A percentile compares a stretch with the other conserved stretches of the same genome.
Evolutionary conservation across 2,329 filamentous ascomycete species (phyloP).

Genomic region (Cercospora beticola): DNA sequence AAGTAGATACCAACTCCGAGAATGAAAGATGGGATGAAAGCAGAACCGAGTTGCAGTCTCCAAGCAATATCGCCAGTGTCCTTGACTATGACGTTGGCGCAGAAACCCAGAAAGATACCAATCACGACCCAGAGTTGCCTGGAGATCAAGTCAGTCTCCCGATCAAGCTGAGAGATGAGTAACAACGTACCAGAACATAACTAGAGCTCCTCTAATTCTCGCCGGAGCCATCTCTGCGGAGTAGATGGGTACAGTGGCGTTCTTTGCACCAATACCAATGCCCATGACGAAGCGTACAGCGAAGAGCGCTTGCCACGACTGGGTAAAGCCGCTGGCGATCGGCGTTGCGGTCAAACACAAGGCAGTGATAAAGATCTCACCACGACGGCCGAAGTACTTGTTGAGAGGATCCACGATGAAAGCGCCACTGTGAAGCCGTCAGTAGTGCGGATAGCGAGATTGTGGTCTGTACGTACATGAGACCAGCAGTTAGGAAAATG

Average conservation of each 20-base stretch:
- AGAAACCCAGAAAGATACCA: conserved; percentile 63
- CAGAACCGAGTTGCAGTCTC: conserved; percentile 67
- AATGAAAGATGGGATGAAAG: conserved; percentile 50
- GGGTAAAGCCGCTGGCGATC: no score
- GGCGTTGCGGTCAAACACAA: conserved; percentile 62
- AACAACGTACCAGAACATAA: conserved; percentile 67
- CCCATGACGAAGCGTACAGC: conserved; percentile 71
- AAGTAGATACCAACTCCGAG: conserved; percentile 38
- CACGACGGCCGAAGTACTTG: conserved; percentile 40
- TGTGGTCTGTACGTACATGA: conserved; percentile 29
- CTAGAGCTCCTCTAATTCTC: conserved; percentile 61
- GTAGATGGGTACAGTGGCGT: conserved; percentile 49
- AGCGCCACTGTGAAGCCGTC: conserved; percentile 28
- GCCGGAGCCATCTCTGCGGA: conserved; percentile 48
- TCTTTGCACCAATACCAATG: conserved; percentile 49
- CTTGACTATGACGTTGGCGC: conserved; percentile 64
- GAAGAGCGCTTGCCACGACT: conserved; percentile 57
- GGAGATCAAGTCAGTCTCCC: conserved; percentile 55
- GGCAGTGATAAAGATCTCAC: conserved; percentile 42
- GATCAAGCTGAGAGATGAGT: neutral
- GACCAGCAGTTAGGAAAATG: conserved; percentile 49
- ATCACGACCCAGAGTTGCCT: conserved; percentile 66
- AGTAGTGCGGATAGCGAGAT: neutral
- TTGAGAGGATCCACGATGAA: conserved; percentile 58
- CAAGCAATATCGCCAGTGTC: conserved; percentile 60